Percentiles rank a stretch among this genome's conserved stretches.
Evolutionary conservation across 2,329 filamentous ascomycete genomes (phyloP).

Genomic region (Pseudogymnoascus sp.): DNA sequence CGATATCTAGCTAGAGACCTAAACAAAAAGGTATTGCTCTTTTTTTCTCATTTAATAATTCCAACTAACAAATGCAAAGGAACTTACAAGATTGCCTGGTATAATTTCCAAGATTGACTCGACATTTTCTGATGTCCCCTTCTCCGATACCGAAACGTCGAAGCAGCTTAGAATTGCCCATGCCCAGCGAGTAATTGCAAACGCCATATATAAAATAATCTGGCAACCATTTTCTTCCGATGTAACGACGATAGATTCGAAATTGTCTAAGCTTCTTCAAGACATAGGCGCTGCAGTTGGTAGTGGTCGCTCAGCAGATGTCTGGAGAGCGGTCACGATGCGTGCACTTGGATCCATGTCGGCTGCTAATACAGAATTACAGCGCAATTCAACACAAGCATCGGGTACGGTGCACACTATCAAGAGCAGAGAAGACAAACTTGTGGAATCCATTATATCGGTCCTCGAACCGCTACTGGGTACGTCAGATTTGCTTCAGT

Average conservation of each 20-base stretch:
- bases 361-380: background rate
- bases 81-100: background rate
- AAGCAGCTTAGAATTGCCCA: background rate
- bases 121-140: background rate
- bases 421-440: background rate
- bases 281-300: background rate
- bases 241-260: background rate
- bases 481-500: background rate
- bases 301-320: background rate
- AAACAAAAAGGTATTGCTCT: background rate
- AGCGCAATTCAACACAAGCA: background rate
- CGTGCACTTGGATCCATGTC: background rate
- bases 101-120: background rate
- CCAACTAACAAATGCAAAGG: background rate
- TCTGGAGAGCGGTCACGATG: background rate
- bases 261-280: background rate
- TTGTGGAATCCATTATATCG: background rate
- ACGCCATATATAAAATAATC: background rate
- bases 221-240: constrained; percentile 3
- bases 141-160: background rate
- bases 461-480: background rate
- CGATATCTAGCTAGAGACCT: background rate
- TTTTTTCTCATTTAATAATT: background rate
- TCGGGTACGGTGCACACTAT: background rate
- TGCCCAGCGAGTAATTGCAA: background rate